phyloP scores from a whole-genome alignment of 805 yeast species.

The Jamesozyma jinghongensis region DNA sequence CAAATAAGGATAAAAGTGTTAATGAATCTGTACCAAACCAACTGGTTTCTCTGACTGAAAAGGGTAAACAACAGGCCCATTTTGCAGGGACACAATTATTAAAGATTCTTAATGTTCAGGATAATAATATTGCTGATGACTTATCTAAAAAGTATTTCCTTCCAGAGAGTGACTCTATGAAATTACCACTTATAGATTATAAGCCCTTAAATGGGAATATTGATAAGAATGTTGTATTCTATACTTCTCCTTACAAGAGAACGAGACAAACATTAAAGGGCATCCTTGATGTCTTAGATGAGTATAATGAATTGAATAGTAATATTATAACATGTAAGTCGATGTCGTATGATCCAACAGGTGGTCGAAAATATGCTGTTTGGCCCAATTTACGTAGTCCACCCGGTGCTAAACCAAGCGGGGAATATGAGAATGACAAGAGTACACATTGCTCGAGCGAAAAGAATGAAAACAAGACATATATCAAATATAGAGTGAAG shows the following conservation, averaged over 20 bases:
- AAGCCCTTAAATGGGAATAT: constrained; percentile 26
- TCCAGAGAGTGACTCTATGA: constrained; percentile 6
- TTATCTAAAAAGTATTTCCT: constrained; percentile 15
- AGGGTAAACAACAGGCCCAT: constrained; percentile 58
- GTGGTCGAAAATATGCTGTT: constrained; percentile 21
- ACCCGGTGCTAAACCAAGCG: constrained; percentile 16
- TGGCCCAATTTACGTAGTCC: constrained; percentile 17
- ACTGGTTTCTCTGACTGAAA: constrained; percentile 57
- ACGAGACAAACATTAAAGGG: constrained; percentile 79
- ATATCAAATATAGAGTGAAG: constrained; percentile 44
- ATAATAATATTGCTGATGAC: constrained; percentile 11
- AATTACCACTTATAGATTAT: constrained; percentile 16
- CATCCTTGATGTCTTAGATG: constrained; percentile 47
- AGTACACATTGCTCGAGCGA: constrained; percentile 7
- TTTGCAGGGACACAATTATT: constrained; percentile 49
- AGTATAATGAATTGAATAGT: constrained; percentile 23
- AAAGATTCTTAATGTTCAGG: constrained; percentile 22
- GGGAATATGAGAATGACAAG: constrained; percentile 20
- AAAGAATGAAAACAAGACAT: constrained; percentile 15
- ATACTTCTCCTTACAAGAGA: constrained; percentile 78
- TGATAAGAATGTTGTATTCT: constrained; percentile 60
- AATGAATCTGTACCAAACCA: constrained; percentile 77
- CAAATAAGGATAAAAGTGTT: constrained; percentile 76
- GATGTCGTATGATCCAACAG: constrained; percentile 18
- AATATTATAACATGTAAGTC: constrained; percentile 15